Evolutionary conservation across 192 early-diverging fungal genomes (phyloP), one percentile per base, ranked within the genome.

Genomic region (Phlyctochytrium bullatum): DNA sequence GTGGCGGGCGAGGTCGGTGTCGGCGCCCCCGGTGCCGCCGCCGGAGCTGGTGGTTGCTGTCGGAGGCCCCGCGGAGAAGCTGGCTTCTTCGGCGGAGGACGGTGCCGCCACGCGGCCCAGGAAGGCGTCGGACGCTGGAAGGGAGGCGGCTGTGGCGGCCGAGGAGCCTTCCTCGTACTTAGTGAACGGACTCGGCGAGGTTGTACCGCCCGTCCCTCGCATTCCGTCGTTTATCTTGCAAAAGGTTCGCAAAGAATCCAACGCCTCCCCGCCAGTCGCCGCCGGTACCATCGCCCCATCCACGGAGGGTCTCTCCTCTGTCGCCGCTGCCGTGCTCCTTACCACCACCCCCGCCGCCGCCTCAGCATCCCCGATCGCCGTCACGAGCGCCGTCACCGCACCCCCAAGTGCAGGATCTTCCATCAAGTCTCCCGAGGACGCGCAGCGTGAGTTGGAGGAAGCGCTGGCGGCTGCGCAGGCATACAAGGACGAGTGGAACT

Each of bases 391-490:
- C n/a, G n/a, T n/a, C n/a, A n/a, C n/a, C n/a, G n/a, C n/a, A n/a
- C n/a, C n/a, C n/a, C n/a, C n/a, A n/a, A n/a, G n/a, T n/a, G n/a
- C n/a, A n/a, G n/a, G n/a, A n/a, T n/a, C n/a, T n/a, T n/a, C n/a
- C n/a, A n/a, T 47, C 40, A 57, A 57, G 12, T 10, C 54, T 57
- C 54, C 10, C 16, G 27, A 57, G 27, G 14, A 57, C 4, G 27
- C 27, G 10, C 12, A 57, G 54, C 10, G 25, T 10, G 54, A 57
- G 27, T 28, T 57, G 10, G 54, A 10, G 27, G 54, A 57, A 57
- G 54, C 54, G 14, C 12, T 57, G 16, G 54, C 54, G 27, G 54
- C 54, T 25, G 54, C 54, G 12, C 12, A 57, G 25, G 54, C 54
- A 10, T 57, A 57, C 27, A 10, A 25, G 27, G 54, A 57, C 25